Evolutionary conservation across 768 basidiomycete species (phyloP), one percentile per base, ranked within the genome.

Genomic region (Termitomyces bulborhizus): DNA sequence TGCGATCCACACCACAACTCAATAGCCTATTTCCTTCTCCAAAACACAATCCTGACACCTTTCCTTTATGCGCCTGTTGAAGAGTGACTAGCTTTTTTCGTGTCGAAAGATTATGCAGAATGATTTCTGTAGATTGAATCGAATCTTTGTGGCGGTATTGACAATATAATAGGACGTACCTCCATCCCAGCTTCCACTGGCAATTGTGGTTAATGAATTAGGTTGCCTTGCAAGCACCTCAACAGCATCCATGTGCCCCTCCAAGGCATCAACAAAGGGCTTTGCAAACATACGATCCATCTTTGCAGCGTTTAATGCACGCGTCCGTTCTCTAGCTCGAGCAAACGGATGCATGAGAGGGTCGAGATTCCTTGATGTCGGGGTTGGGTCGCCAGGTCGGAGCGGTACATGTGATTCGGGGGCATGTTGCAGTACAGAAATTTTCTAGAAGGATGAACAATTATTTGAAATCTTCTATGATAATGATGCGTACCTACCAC

Each of bases 211-310:
- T 24, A 97, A 73, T 1, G 88, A 82, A 16, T 84, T 82, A 18
- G 85, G 84, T 58, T 84, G 86, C 62, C 82, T 85, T 15, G 81
- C 80, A 56, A 98, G 72, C 18, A 85, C 83, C 71, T 97, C 95
- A n/a, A 98, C 86, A 16, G 93, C 93, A 67, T 98, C 95, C 39
- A 89, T 77, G 68, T 98, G 97, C 1, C 97, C 97, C 57, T 97
- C 95, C 47, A 99, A 68, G 51, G 84, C 80, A 37, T 83, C 91
- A 15, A 99, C 77, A 64, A 98, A 98, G 0, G 97, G 97, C 64
- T 97, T 98, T n/a, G 97, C 86, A 66, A 98, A 98, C 73, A 99
- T 92, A 56, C 91, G 78, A 50, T 98, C 96, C 80, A 99, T 90
- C 74, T 99, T 99, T 13, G 88, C 89, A 2, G 97, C 97, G 59